A percentile compares a stretch with the other conserved stretches of the same genome.
Evolutionary conservation across 768 basidiomycete species (phyloP).

Genomic region (Suillus bovinus): DNA sequence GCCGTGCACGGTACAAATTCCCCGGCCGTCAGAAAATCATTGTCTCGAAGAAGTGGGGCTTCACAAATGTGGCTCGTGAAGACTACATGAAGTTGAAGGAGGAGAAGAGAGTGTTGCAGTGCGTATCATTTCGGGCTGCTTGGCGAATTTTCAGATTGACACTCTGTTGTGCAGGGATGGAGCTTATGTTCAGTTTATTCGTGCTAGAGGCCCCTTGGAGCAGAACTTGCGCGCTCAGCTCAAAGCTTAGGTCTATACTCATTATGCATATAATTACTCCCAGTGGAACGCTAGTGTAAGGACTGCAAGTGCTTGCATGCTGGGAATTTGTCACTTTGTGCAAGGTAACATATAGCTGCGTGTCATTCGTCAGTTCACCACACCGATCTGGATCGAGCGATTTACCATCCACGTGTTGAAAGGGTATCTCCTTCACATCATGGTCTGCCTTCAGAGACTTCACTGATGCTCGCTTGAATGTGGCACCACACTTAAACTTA

Average conservation of each 20-base stretch:
- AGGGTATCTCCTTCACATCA: background rate
- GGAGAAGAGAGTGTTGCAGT: constrained; percentile 89
- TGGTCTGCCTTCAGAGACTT: background rate
- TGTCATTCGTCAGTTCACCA: background rate
- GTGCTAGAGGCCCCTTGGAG: constrained; percentile 84
- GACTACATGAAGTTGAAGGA: constrained; percentile 90
- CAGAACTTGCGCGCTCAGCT: constrained; percentile 84
- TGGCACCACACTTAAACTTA: too few relatives aligned
- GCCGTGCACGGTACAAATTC: constrained; percentile 99
- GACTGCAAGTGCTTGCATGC: background rate
- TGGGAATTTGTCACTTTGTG: background rate
- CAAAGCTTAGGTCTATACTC: constrained; percentile 48
- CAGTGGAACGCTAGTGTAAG: background rate
- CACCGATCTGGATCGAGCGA: background rate
- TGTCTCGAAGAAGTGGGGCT: constrained; percentile 98
- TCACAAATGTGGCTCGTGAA: constrained; percentile 90
- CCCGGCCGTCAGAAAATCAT: constrained; percentile 98
- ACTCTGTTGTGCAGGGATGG: constrained; percentile 66
- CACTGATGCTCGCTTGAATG: background rate
- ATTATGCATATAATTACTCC: background rate
- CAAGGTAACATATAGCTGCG: background rate
- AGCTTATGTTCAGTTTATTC: constrained; percentile 93
- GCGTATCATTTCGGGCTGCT: constrained; percentile 36
- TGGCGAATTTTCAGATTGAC: constrained; percentile 9
- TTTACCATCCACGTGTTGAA: background rate